Evolutionary conservation across 139 green algal genomes (phyloP), one percentile per base, ranked within the genome.

Genomic region (Nannochloris sp.): DNA sequence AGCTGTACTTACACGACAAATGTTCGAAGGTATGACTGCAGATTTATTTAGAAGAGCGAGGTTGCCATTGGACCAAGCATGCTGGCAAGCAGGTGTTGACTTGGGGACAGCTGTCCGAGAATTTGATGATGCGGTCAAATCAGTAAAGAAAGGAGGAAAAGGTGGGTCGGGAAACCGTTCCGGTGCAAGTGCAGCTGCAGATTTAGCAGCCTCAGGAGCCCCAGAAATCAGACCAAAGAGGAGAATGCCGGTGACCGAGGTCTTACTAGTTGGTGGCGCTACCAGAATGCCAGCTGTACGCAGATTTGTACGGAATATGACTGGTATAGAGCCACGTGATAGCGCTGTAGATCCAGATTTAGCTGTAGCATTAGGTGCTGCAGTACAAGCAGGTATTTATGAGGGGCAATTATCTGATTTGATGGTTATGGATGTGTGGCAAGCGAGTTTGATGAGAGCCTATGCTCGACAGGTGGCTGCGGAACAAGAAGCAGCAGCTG

Each of bases 221-320:
- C 64, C 76, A 12, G 48, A 85, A 61, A 87, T 92, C 38, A 53
- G 79, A 29, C 83, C 83, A 36, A 86, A 84, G 66, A 68, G 60
- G 36, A 84, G 85, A n/a, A 38, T 54, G 7, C 79, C 87, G 4
- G 76, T 93, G 6, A 76, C 67, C 47, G 29, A 75, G 47, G 80
- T 96, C 60, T 74, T 96, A 68, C 71, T 96, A 68, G 89, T 96
- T 42, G 90, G 90, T 7, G 90, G 87, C 15, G 75, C 86, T 53
- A 96, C 90, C 0, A 83, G 89, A 55, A 93, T 95, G 86, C 86
- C 87, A 2, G 70, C 80, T 2, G 69, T 96, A 14, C 45, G 44
- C 7, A 65, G 57, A 44, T 93, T 96, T 67, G 77, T 96, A 19
- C 25, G 33, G 29, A 91, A 95, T 83, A 92, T 95, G 83, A 96